Evolutionary conservation across 2,329 filamentous ascomycete species (phyloP), one percentile per base, ranked within the genome.

Genomic region (Ophiostoma sp.): DNA sequence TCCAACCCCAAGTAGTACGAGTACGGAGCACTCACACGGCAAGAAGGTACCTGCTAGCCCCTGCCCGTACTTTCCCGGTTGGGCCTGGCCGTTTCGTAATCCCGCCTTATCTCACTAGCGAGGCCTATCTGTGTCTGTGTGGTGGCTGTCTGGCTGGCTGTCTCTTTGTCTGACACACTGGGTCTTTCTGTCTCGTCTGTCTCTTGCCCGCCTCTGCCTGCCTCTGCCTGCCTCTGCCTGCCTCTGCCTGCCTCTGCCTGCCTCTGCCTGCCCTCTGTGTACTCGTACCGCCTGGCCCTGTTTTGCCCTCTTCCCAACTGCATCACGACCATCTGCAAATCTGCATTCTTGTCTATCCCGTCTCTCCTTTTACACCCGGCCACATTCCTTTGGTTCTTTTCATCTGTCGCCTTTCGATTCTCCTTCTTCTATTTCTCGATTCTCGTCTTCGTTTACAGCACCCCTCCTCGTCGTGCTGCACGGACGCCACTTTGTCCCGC

Each of bases 61-160:
- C 58, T 62, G 58, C n/a, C 67, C 64, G 67, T 68, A 62, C 64
- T n/a, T 44, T 68, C 52, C 67, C 67, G 67, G 67, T 62, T 62
- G 58, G 52, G 38, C 44, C 60, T 55, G 36, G 55, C 41, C 9
- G 52, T 66, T 68, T 65, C 67, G 64, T 49, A 66, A 36, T 52
- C 67, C 67, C 64, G 67, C 55, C 55, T 47, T 66, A 66, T 64
- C 64, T 64, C 45, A 41, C 55, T 40, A 40, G 16, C 16, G 49
- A 55, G 27, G 27, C 27, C 27, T 27, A 27, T 27, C 27, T 27
- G 27, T 27, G 27, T 27, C 16, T 52, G 47, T 52, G 16, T 4
- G 5, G 42, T 44, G 42, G 2, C 5, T 44, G 42, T 45, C 9
- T 45, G 14, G 42, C 27, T 27, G 27, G 27, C 27, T 45, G 42